A percentile compares a stretch with the other conserved stretches of the same genome.
phyloP scores from a whole-genome alignment of 768 basidiomycete species.

The Gymnopilus junonius region DNA sequence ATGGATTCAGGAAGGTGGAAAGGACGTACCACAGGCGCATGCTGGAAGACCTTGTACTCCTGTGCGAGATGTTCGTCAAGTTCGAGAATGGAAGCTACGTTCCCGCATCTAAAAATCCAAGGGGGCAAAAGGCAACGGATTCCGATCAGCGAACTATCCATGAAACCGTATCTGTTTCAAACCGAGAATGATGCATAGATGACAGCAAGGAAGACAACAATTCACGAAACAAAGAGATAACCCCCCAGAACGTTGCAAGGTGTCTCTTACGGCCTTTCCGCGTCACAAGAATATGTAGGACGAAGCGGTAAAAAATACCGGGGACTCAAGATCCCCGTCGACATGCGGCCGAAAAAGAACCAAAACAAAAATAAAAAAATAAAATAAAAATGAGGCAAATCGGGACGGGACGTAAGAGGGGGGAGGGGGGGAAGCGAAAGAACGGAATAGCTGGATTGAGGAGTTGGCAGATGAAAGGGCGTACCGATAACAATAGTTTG shows the following conservation, averaged over 20 bases:
- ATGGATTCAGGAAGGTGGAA: slow-evolving; percentile 6
- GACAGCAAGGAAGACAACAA: not conserved
- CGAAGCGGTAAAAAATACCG: not conserved
- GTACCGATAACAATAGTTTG: slow-evolving; percentile 97
- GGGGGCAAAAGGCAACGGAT: not conserved
- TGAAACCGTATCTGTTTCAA: not conserved
- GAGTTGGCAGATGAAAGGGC: slow-evolving; percentile 21
- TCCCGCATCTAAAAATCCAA: slow-evolving; percentile 77
- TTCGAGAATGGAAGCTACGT: slow-evolving; percentile 93
- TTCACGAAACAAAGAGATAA: not conserved
- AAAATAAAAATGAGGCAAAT: slow-evolving; percentile 3
- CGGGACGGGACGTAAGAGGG: slow-evolving; percentile 7
- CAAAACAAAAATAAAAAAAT: too few species aligned
- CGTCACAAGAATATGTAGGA: not conserved
- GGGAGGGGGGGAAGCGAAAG: not conserved
- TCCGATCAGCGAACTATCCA: not conserved
- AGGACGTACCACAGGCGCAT: slow-evolving; percentile 78
- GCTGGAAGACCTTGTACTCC: slow-evolving; percentile 95
- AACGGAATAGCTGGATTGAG: not conserved
- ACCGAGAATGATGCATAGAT: not conserved
- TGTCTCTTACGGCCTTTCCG: not conserved
- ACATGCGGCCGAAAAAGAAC: slow-evolving; percentile 2
- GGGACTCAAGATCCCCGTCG: slow-evolving; percentile 5
- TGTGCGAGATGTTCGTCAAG: slow-evolving; percentile 92
- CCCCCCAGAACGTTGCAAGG: not conserved